These are phyloP conservation scores for Coix lacrymajobi DNA, from an alignment of 176 grass and related monocot genomes.

Conservation along the genomic window DNA sequence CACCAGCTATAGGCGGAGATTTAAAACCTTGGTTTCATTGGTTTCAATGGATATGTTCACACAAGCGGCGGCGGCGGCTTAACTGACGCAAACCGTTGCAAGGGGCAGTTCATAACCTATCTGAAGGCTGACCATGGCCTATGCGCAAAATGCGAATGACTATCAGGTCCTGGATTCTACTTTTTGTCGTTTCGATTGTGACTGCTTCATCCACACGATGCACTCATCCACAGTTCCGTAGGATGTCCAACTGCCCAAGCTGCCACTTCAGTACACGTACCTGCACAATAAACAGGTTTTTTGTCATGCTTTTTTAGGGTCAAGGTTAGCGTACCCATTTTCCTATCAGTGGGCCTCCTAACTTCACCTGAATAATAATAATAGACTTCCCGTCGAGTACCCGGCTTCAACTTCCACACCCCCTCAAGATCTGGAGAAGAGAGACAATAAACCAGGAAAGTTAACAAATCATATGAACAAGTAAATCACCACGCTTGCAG, in stretches of 20 bases:
- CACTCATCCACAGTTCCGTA: constrained; percentile 59
- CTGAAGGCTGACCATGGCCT: not conserved
- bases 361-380: too few species aligned
- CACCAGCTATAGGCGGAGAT: too few species aligned
- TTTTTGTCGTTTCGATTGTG: constrained; percentile 79
- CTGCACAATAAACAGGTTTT: constrained; percentile 37
- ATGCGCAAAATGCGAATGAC: not conserved
- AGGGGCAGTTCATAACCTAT: not conserved
- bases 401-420: too few species aligned
- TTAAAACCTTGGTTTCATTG: too few species aligned
- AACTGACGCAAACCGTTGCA: not conserved
- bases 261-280: constrained; percentile 81
- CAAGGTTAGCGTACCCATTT: constrained; percentile 48
- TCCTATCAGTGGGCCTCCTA: constrained; percentile 75
- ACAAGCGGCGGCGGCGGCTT: not conserved
- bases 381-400: too few species aligned
- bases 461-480: not conserved
- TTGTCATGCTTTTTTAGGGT: not conserved
- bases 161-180: constrained; percentile 30
- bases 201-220: constrained; percentile 86
- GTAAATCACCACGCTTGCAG: not conserved
- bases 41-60: not conserved
- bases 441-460: not conserved
- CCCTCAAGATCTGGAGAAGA: constrained; percentile 59
- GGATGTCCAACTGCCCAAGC: constrained; percentile 87